These are phyloP conservation scores for Silene noctiflora DNA, from an alignment of 179 eudicot species.

Conservation along the genomic window DNA sequence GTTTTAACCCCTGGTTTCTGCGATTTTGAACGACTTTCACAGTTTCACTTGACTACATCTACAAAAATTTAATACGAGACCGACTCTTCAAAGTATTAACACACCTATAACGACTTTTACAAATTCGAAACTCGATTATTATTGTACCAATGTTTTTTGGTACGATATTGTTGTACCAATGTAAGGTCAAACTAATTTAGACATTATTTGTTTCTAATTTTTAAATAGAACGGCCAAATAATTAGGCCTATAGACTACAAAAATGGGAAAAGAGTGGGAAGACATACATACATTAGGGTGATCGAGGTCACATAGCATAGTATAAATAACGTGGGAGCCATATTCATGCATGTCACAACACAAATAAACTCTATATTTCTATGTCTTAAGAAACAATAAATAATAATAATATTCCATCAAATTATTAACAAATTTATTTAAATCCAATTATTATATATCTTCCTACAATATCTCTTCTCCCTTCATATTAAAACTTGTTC, in stretches of 20 bases:
- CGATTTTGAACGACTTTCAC: no score
- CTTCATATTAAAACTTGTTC: background rate
- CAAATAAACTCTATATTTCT: background rate
- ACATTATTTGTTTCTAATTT: background rate
- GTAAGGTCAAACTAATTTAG: background rate
- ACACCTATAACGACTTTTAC: no score
- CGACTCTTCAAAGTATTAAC: no score
- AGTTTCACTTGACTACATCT: no score
- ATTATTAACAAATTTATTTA: background rate
- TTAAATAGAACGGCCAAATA: conserved; percentile 11
- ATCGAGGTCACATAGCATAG: background rate
- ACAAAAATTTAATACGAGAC: no score
- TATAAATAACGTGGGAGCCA: conserved; percentile 19
- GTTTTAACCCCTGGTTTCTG: no score
- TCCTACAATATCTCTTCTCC: conserved; percentile 27
- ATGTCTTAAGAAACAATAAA: background rate
- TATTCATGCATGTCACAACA: conserved; percentile 18
- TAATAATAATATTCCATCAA: background rate
- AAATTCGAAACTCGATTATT: no score
- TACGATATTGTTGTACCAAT: no score
- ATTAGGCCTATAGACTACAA: background rate
- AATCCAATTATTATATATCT: background rate
- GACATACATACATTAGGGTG: background rate
- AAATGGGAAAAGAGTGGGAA: background rate
- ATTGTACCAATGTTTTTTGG: background rate